Evolutionary conservation across 495 filamentous ascomycete species (phyloP).

Genomic region (Letharia columbiana): DNA sequence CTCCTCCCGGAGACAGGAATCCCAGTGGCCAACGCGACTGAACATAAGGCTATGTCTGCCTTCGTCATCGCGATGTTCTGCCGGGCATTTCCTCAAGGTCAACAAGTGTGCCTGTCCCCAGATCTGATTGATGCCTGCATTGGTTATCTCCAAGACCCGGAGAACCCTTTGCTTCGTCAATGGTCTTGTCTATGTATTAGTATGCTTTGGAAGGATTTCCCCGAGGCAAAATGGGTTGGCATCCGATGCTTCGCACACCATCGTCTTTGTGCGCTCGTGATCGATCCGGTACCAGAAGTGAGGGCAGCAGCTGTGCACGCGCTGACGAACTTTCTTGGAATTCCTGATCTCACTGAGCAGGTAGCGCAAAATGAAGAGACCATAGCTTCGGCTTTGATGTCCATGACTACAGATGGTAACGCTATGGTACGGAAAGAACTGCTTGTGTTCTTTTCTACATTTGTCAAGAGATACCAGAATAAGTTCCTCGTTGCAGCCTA

Average conservation of each 20-base stretch:
- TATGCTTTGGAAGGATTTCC: slow-evolving; percentile 83
- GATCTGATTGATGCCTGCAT: slow-evolving; percentile 82
- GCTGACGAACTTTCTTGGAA: slow-evolving; percentile 85
- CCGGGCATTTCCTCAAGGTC: slow-evolving; percentile 82
- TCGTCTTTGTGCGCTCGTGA: slow-evolving; percentile 67
- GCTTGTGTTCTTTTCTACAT: slow-evolving; percentile 85
- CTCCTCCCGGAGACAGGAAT: slow-evolving; percentile 76
- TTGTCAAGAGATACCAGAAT: slow-evolving; percentile 82
- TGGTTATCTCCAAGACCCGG: slow-evolving; percentile 66
- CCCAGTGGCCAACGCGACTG: slow-evolving; percentile 72
- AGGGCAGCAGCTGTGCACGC: slow-evolving; percentile 88
- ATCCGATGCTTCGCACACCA: slow-evolving; percentile 72
- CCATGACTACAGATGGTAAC: slow-evolving; percentile 85
- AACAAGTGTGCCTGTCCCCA: slow-evolving; percentile 70
- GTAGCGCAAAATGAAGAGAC: slow-evolving; percentile 83
- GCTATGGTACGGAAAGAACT: slow-evolving; percentile 89
- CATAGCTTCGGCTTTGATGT: slow-evolving; percentile 71
- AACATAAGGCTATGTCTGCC: slow-evolving; percentile 97
- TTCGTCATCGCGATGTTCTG: slow-evolving; percentile 97
- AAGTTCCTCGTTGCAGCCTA: slow-evolving; percentile 89
- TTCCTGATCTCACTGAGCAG: slow-evolving; percentile 84
- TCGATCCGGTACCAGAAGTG: slow-evolving; percentile 91
- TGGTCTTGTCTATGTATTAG: slow-evolving; percentile 97
- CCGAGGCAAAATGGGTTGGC: slow-evolving; percentile 89
- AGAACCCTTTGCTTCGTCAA: slow-evolving; percentile 83